Evolutionary conservation across 169 alveolate genomes (phyloP), one percentile per base, ranked within the genome.

Genomic region (Plasmodium reichenowi): DNA sequence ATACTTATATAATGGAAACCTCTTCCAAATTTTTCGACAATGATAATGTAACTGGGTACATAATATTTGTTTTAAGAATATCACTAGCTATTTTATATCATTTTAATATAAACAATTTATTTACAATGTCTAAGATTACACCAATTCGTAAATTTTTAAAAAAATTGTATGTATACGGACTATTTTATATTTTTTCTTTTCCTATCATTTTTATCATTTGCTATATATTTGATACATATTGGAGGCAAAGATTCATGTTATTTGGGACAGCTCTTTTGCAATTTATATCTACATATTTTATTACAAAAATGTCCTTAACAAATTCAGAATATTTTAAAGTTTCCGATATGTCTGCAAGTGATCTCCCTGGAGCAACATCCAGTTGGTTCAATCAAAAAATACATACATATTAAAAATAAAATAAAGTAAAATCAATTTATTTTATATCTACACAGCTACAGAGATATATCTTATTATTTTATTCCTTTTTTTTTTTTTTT

Each of bases 301-400:
- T 78, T 70, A 78, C 78, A 22, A 78, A 78, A 78, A 78, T 78
- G 89, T 78, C 67, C 76, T 59, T 78, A 78, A 78, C 89, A 32
- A 78, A 66, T 66, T 78, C 89, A 24, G 89, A 78, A 70, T 78
- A 78, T 58, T 78, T 78, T 78, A 78, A 78, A 66, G 89, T 78
- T 64, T 78, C 89, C n/a, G 89, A 78, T 20, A 64, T 78, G 89
- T 78, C 89, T 32, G 89, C 89, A 50, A 78, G 89, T 24, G 89
- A 78, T 52, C 89, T 78, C 47, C 89, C 89, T 64, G 89, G 89
- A 64, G 89, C 78, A 78, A 78, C 89, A 12, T 38, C 80, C 59
- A 78, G 89, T 66, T 78, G 75, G 76, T 78, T 78, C 47, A 78
- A 78, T 78, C 89, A 78, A 59, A 78, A 78, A 67, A n/a, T 52